A percentile compares a stretch with the other conserved stretches of the same genome.
Evolutionary conservation across 768 basidiomycete species (phyloP).

Genomic region (Auriscalpium orientale): DNA sequence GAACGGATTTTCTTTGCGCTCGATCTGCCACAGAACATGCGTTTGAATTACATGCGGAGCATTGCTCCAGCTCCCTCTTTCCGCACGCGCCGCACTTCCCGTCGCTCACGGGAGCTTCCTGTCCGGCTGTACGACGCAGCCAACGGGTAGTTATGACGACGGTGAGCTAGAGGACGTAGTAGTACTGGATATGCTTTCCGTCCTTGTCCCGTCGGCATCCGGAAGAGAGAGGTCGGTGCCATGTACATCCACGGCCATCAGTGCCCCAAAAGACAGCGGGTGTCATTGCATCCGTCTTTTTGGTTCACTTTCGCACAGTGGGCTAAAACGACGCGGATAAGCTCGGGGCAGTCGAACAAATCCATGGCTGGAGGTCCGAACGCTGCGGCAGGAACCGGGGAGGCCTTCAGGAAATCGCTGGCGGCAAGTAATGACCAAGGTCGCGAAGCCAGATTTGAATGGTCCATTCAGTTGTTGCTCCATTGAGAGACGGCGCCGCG

Average conservation of each 20-base stretch:
- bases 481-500: background rate
- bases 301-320: constrained; percentile 42
- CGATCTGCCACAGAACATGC: constrained; percentile 34
- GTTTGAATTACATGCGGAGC: constrained; percentile 35
- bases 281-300: constrained; percentile 42
- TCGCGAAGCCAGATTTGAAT: background rate
- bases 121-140: constrained; percentile 39
- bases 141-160: constrained; percentile 38
- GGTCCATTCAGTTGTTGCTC: background rate
- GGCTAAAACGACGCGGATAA: constrained; percentile 34
- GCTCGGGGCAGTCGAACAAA: constrained; percentile 17
- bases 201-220: constrained; percentile 33
- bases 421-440: background rate
- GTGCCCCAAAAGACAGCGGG: constrained; percentile 22
- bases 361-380: constrained; percentile 38
- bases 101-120: constrained; percentile 32
- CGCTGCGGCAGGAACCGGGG: constrained; percentile 41
- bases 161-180: constrained; percentile 40
- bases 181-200: constrained; percentile 20
- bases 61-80: constrained; percentile 30
- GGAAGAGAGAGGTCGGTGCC: constrained; percentile 36
- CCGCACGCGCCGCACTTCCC: constrained; percentile 38
- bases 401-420: constrained; percentile 27
- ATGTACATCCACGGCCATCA: constrained; percentile 29
- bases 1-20: constrained; percentile 22